Evolutionary conservation across 1,284 basidiomycete genomes (phyloP), one percentile per base, ranked within the genome.

Genomic region (Lentinula novae-zelandiae): DNA sequence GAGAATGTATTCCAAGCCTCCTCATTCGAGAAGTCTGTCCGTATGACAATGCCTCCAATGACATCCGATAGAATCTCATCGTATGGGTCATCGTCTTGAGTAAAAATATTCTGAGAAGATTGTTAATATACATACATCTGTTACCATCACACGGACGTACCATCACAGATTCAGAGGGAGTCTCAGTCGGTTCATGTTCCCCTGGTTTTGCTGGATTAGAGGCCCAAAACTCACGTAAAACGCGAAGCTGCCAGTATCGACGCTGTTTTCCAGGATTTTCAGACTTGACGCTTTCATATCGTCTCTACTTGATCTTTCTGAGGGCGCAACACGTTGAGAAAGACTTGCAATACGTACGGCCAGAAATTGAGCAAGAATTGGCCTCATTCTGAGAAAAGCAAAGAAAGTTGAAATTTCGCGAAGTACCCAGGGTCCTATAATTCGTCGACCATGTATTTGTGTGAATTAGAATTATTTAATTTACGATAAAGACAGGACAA

Each of bases 11-110:
- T 67, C 89, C 89, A 92, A 3, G 88, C 82, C 5, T 73, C 73
- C 39, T 90, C 86, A 67, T 89, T 73, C 1, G 82, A 76, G 67
- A 81, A 90, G 68, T 92, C 87, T 5, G 89, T 85, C 55, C 89
- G 83, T 17, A 91, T 70, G 49, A 91, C 69, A 61, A 91, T 68
- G 17, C 89, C 89, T 40, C 78, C 67, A 12, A 73, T 74, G 0
- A 66, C 70, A 53, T 75, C 70, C 50, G 66, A 67, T 20, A 73
- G 67, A 48, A 74, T 61, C 33, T 54, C 68, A 63, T 82, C 79
- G 49, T 73, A 65, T 6, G 81, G 74, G 69, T 87, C 85, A 17
- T 71, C 73, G 13, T 76, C 79, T 58, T 85, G 82, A 2, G 72
- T 72, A 46, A 67, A 67, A 44, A 78, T 68, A 44, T 71, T 67